Percentiles rank a stretch among this genome's conserved stretches.
Evolutionary conservation across 441 rosid genomes (phyloP).

Genomic region (Eutrema salsugineum): DNA sequence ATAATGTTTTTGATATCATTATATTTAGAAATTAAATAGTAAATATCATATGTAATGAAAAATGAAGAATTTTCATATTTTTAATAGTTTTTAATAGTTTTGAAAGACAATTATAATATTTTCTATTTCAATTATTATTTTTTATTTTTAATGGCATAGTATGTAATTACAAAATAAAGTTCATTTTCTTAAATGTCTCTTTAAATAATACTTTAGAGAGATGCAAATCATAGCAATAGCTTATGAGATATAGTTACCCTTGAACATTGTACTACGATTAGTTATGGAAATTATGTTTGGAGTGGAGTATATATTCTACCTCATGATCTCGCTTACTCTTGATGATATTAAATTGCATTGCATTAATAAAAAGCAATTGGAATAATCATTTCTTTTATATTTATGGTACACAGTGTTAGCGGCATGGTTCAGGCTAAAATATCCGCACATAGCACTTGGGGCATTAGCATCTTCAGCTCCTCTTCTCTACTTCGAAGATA

Average conservation of each 20-base stretch:
- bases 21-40: no score
- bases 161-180: no score
- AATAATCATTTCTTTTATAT: neutral
- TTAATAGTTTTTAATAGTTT: no score
- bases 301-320: neutral
- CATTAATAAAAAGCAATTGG: neutral
- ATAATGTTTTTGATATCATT: no score
- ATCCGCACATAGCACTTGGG: conserved; percentile 56
- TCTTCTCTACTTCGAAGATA: conserved; percentile 50
- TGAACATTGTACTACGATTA: neutral
- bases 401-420: conserved; percentile 40
- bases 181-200: no score
- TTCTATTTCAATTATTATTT: no score
- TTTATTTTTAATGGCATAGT: no score
- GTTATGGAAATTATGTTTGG: neutral
- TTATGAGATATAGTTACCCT: neutral
- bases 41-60: no score
- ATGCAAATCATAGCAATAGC: neutral
- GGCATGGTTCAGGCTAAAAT: conserved; percentile 61
- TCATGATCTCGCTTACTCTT: neutral
- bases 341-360: neutral
- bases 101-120: no score
- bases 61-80: no score
- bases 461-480: conserved; percentile 78
- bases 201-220: no score